phyloP scores from a whole-genome alignment of 1,284 basidiomycete species.

The Mycosarcoma mackinlayi region DNA sequence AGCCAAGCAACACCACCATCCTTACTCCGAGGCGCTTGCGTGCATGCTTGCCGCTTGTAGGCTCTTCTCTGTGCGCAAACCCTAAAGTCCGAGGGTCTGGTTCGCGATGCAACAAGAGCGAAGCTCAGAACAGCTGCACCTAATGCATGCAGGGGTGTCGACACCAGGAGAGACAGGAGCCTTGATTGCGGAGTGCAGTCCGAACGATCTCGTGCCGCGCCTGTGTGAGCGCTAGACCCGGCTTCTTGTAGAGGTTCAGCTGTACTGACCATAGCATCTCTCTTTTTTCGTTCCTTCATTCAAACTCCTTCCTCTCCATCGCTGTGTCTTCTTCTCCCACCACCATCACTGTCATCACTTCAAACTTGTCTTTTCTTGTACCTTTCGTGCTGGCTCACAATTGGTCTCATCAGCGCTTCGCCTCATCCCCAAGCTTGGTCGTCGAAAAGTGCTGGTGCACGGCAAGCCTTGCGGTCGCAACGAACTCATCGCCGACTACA shows the following conservation, averaged over 20 bases:
- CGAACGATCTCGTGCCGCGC: no score
- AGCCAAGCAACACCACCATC: constrained; percentile 4
- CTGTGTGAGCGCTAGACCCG: no score
- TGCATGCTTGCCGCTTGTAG: neutral
- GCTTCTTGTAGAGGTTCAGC: neutral
- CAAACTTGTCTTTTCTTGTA: no score
- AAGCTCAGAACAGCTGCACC: no score
- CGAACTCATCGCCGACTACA: constrained; percentile 72
- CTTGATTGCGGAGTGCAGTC: no score
- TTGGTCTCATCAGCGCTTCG: constrained; percentile 63
- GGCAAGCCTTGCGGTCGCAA: constrained; percentile 72
- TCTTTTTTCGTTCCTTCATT: neutral
- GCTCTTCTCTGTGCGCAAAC: no score
- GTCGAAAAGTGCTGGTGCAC: constrained; percentile 71
- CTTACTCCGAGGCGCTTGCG: constrained; percentile 12
- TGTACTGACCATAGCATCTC: constrained; percentile 2
- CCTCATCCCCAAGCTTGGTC: constrained; percentile 70
- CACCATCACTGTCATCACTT: neutral
- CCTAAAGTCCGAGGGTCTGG: no score
- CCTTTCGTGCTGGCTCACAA: constrained; percentile 32
- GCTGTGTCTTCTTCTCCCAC: neutral
- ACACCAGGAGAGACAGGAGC: no score
- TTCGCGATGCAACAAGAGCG: no score
- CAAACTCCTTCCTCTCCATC: neutral
- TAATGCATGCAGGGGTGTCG: no score